These are phyloP conservation scores for Spinacia oleracea DNA, from an alignment of 179 eudicot genomes.

Conservation along the genomic window DNA sequence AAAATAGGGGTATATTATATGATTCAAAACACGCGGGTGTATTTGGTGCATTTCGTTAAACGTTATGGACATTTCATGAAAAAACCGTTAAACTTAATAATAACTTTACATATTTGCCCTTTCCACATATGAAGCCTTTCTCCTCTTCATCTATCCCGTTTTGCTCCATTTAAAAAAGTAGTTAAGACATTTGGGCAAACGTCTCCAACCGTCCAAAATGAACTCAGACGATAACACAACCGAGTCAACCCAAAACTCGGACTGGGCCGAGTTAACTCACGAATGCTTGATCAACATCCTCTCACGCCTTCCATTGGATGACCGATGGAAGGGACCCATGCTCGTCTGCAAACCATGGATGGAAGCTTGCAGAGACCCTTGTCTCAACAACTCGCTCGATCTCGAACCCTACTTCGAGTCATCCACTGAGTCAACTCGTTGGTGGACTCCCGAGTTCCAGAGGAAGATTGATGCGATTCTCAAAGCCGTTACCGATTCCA, in stretches of 20 bases:
- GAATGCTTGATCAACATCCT: slow-evolving; percentile 75
- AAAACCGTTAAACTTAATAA: no score
- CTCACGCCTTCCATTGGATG: slow-evolving; percentile 58
- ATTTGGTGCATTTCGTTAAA: no score
- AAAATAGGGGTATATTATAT: no score
- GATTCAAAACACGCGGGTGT: no score
- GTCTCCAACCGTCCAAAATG: slow-evolving; percentile 14
- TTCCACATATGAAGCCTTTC: no score
- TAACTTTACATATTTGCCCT: no score
- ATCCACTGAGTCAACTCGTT: slow-evolving; percentile 52
- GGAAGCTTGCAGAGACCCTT: slow-evolving; percentile 60
- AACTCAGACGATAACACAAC: not conserved
- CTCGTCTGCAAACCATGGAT: slow-evolving; percentile 81
- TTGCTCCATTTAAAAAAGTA: not conserved
- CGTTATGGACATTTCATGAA: no score
- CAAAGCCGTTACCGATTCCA: slow-evolving; percentile 51
- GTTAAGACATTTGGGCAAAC: not conserved
- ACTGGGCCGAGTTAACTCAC: slow-evolving; percentile 77
- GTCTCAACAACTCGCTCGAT: slow-evolving; percentile 55
- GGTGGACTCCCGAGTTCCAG: slow-evolving; percentile 80
- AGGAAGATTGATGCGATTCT: slow-evolving; percentile 64
- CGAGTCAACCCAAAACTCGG: slow-evolving; percentile 27
- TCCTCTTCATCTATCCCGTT: no score
- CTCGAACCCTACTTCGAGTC: slow-evolving; percentile 65
- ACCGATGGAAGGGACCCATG: slow-evolving; percentile 67